Conservation (phyloP, 2,329 filamentous ascomycete genomes). For the Phialophora expanda region DNA sequence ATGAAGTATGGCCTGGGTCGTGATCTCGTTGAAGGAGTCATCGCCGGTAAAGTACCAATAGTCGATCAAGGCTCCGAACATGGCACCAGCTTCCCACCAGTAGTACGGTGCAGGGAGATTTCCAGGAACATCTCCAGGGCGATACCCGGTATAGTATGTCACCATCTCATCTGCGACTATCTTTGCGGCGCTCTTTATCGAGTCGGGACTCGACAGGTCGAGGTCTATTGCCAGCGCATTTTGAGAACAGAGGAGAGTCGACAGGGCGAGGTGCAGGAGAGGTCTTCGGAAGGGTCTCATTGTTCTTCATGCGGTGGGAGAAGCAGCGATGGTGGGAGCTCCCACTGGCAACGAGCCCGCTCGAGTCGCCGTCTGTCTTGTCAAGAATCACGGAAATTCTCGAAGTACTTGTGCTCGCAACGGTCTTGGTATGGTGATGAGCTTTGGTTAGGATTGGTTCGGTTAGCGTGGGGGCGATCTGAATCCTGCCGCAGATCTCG, state of each 20-base stretch:
- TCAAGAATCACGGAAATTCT: background rate
- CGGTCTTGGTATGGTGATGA: background rate
- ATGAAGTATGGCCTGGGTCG: slow-evolving; percentile 70
- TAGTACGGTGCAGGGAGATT: slow-evolving; percentile 60
- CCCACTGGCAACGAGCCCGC: slow-evolving; percentile 11
- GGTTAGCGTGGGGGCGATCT: slow-evolving; percentile 23
- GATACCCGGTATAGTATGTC: slow-evolving; percentile 57
- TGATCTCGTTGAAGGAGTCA: slow-evolving; percentile 70
- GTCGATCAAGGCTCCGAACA: slow-evolving; percentile 73
- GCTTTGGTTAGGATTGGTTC: slow-evolving; percentile 17
- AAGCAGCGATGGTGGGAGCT: background rate
- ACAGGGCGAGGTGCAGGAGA: slow-evolving; percentile 16
- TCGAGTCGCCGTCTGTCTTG: slow-evolving; percentile 5
- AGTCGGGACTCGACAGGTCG: slow-evolving; percentile 44
- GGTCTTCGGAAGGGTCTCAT: slow-evolving; percentile 35
- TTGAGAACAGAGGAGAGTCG: slow-evolving; percentile 28
- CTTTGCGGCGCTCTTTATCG: slow-evolving; percentile 54
- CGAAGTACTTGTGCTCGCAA: background rate
- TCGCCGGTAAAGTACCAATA: slow-evolving; percentile 87
- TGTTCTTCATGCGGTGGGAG: slow-evolving; percentile 4
- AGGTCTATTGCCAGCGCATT: slow-evolving; percentile 35
- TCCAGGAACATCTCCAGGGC: slow-evolving; percentile 57
- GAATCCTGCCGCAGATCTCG: slow-evolving; percentile 18
- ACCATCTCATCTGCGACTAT: slow-evolving; percentile 57
- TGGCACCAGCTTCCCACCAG: slow-evolving; percentile 76